Percentiles rank a stretch among this genome's conserved stretches.
phyloP scores from a whole-genome alignment of 1,284 basidiomycete genomes.

The Pyrrhoderma noxium region DNA sequence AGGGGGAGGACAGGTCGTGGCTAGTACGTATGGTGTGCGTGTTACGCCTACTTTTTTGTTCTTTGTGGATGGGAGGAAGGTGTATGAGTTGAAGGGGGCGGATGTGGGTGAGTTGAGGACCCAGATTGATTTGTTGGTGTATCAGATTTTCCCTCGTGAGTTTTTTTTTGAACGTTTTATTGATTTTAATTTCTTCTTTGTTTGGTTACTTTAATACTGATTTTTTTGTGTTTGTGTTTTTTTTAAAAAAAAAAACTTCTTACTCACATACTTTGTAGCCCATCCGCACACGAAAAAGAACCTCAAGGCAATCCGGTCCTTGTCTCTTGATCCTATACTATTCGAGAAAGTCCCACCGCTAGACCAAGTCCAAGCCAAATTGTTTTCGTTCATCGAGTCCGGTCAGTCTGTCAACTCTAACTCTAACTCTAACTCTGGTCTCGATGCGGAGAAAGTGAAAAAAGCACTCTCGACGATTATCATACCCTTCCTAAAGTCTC shows the following conservation, averaged over 20 bases:
- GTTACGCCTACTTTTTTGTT: constrained; percentile 84
- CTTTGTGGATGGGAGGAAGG: constrained; percentile 71
- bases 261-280: constrained; percentile 34
- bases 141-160: constrained; percentile 71
- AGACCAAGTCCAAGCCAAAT: constrained; percentile 56
- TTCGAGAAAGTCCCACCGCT: constrained; percentile 66
- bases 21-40: constrained; percentile 57
- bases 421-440: constrained; percentile 24
- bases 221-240: background rate
- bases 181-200: background rate
- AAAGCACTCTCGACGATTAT: constrained; percentile 41
- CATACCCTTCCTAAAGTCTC: constrained; percentile 62
- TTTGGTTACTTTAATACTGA: too few species aligned
- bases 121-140: constrained; percentile 67
- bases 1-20: constrained; percentile 38
- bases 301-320: constrained; percentile 51
- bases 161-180: constrained; percentile 30
- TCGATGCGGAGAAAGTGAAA: constrained; percentile 40
- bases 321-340: constrained; percentile 72
- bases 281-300: constrained; percentile 67
- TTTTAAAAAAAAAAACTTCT: too few species aligned
- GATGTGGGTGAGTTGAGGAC: constrained; percentile 57
- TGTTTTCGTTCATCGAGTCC: constrained; percentile 62
- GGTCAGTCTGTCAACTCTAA: constrained; percentile 22
- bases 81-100: constrained; percentile 69